These are phyloP conservation scores for Alternaria brassicicola DNA, from an alignment of 2,329 filamentous ascomycete species.

Conservation along the genomic window DNA sequence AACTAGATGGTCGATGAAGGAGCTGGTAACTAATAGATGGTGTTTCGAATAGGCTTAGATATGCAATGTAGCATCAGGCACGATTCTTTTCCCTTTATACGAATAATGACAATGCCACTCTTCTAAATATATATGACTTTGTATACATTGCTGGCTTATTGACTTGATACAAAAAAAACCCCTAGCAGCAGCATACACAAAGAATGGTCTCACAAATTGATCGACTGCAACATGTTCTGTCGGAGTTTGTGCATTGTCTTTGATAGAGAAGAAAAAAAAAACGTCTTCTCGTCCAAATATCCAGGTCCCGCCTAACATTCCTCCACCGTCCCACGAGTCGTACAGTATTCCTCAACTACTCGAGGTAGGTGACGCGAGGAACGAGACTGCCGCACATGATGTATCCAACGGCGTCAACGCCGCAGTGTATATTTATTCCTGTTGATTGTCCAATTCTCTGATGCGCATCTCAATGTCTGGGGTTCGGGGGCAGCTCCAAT, in stretches of 20 bases:
- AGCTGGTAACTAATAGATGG: background rate
- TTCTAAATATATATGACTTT: background rate
- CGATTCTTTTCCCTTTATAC: background rate
- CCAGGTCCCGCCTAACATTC: background rate
- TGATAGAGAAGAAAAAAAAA: background rate
- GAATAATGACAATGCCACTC: background rate
- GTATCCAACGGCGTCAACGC: background rate
- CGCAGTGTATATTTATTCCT: background rate
- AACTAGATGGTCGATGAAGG: slow-evolving; percentile 9
- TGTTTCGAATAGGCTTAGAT: background rate
- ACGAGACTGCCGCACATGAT: no score
- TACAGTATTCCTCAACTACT: background rate
- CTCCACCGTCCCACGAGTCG: background rate
- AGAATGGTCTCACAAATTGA: background rate
- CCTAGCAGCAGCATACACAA: background rate
- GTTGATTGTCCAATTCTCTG: background rate
- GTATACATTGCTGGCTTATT: background rate
- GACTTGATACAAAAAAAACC: background rate
- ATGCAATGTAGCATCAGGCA: background rate
- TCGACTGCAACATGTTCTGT: no score
- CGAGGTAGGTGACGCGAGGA: background rate
- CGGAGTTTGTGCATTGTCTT: no score
- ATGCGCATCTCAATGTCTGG: background rate
- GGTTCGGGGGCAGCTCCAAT: background rate
- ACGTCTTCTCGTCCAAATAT: background rate